A percentile compares a stretch with the other conserved stretches of the same genome.
Conservation (phyloP, 2,329 filamentous ascomycete species). For the Teratosphaeria destructans region DNA sequence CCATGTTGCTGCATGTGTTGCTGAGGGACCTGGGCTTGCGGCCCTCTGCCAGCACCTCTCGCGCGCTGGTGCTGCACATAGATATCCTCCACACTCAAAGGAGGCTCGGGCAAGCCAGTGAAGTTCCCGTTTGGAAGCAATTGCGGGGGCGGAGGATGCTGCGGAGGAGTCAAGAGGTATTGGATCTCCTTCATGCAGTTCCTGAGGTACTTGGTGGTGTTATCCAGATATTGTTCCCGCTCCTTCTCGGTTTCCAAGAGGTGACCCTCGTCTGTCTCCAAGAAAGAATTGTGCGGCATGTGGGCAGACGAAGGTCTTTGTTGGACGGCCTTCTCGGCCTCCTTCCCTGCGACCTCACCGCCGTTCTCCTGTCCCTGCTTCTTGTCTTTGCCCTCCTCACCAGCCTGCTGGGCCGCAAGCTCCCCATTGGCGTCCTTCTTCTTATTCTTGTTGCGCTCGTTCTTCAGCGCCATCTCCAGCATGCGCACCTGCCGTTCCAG, state of each 20-base stretch:
- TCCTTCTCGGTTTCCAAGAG: conserved; percentile 37
- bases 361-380: conserved; percentile 13
- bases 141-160: conserved; percentile 48
- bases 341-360: neutral
- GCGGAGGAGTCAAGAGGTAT: conserved; percentile 56
- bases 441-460: conserved; percentile 59
- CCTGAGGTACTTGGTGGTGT: conserved; percentile 51
- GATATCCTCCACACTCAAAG: conserved; percentile 48
- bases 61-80: conserved; percentile 46
- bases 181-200: conserved; percentile 60
- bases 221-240: conserved; percentile 50
- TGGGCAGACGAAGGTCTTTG: conserved; percentile 23
- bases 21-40: conserved; percentile 21
- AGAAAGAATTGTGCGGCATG: conserved; percentile 35
- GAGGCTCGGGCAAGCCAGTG: conserved; percentile 37
- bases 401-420: conserved; percentile 11
- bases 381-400: conserved; percentile 25
- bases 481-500: conserved; percentile 84
- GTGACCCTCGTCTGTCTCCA: conserved; percentile 33
- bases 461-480: conserved; percentile 77
- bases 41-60: conserved; percentile 29
- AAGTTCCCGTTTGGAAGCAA: conserved; percentile 24
- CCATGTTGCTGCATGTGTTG: conserved; percentile 16
- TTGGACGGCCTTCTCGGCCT: neutral
- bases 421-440: conserved; percentile 13